Base-by-base conservation (phyloP, 768 basidiomycete genomes). In the Rhodosporidiobolus sp. region DNA sequence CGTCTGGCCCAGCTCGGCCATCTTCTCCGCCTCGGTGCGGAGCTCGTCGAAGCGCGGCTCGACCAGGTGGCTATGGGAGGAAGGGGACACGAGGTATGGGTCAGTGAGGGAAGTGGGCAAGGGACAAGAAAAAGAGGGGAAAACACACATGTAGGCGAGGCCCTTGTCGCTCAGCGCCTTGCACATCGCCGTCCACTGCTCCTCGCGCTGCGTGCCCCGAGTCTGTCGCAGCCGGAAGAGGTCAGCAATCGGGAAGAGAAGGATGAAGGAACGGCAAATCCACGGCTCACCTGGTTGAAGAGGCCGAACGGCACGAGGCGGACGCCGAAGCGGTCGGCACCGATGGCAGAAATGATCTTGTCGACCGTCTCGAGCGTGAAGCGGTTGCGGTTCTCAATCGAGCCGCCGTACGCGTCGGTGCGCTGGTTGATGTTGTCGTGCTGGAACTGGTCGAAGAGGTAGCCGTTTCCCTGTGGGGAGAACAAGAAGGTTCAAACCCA, bases 341-440 rank as follows among this genome's bases (percentile, higher is more conserved):
- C 89, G 43, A 89, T 81, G 3, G 85, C 84, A 1, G 83, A 78
- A 4, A 81, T 82, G 2, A 88, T 79, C 7, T 85, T 86, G 53
- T 85, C 83, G 10, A 87, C 77, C 35, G 87, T 81, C 70, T 88
- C 86, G 19, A 88, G 80, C 0, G 80, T 77, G 78, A 90, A 89
- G 48, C 85, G 82, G 16, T 83, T 81, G 4, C 90, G 83, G 58
- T 84, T 85, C 77, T 87, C 85, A 32, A 89, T 81, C 63, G 83
- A 84, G 6, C 90, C 90, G 0, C 89, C 89, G 78, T 88, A 91
- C 10, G 28, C 28, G 52, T 76, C 77, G 5, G 68, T 73, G 35
- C 75, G 70, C n/a, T 54, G 53, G 72, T 76, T 76, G 67, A 76
- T 75, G 64, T 73, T 76, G 48, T 49, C 49, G 34, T 67, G 66